These are phyloP conservation scores for Pythium coloratum DNA, from an alignment of 352 stramenopile genomes.

Conservation along the genomic window DNA sequence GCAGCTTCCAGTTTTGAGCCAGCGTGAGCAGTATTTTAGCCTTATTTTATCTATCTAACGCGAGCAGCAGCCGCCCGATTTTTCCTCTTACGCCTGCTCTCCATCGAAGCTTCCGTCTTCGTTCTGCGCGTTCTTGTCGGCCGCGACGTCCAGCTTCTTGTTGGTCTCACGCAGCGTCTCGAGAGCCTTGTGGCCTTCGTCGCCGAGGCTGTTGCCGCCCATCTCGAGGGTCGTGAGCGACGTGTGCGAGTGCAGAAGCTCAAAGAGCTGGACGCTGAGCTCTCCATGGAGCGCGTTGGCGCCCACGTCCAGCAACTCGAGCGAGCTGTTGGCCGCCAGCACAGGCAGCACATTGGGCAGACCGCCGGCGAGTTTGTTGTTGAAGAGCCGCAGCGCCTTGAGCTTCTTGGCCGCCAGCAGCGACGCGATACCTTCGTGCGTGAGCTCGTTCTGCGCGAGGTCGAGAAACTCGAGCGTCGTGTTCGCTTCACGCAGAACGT, in stretches of 20 bases:
- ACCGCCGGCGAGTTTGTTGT: conserved; percentile 66
- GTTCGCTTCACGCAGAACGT: conserved; percentile 37
- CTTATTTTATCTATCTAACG: conserved; percentile 13
- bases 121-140: conserved; percentile 78
- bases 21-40: conserved; percentile 4
- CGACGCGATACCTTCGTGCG: conserved; percentile 40
- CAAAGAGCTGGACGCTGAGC: conserved; percentile 61
- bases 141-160: conserved; percentile 62
- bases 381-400: conserved; percentile 70
- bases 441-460: conserved; percentile 70
- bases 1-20: background rate
- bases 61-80: background rate
- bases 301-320: conserved; percentile 67
- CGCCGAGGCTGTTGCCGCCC: conserved; percentile 78
- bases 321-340: conserved; percentile 48
- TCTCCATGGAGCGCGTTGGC: conserved; percentile 69
- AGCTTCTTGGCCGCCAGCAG: conserved; percentile 48
- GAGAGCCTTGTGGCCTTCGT: conserved; percentile 62
- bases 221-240: conserved; percentile 82
- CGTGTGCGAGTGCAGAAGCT: conserved; percentile 57
- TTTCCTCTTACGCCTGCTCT: conserved; percentile 10
- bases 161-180: conserved; percentile 61
- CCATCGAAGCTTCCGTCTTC: conserved; percentile 52
- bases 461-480: conserved; percentile 57
- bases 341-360: conserved; percentile 49